Percentiles rank a stretch among this genome's conserved stretches.
phyloP scores from a whole-genome alignment of 148 eudicot species.

The Silene conica region DNA sequence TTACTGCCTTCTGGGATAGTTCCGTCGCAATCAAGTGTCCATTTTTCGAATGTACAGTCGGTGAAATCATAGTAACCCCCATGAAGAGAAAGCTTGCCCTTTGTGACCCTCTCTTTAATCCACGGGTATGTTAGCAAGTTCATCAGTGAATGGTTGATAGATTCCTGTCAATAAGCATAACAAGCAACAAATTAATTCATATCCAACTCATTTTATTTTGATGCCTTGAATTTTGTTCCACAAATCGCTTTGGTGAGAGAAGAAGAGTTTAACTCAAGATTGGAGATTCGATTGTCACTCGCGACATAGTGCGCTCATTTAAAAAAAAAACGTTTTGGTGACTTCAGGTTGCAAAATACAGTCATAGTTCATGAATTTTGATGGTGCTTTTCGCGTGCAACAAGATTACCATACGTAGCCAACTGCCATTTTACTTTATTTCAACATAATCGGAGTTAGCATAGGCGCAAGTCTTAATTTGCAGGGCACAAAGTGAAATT shows the following conservation, averaged over 20 bases:
- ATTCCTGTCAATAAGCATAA: constrained; percentile 47
- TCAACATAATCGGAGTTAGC: no score
- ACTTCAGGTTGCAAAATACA: neutral
- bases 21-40: constrained; percentile 71
- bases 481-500: neutral
- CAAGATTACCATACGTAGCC: no score
- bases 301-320: no score
- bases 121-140: constrained; percentile 93
- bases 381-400: neutral
- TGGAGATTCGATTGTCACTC: no score
- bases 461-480: no score
- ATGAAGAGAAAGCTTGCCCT: constrained; percentile 65
- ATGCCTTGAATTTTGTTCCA: neutral
- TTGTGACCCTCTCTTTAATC: constrained; percentile 76
- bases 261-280: no score
- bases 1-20: constrained; percentile 21
- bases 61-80: constrained; percentile 91
- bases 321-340: neutral
- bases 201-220: neutral
- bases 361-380: neutral
- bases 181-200: neutral
- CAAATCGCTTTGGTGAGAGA: no score
- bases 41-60: constrained; percentile 84
- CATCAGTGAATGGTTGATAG: constrained; percentile 66
- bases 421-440: no score